Base-by-base conservation (phyloP, 495 filamentous ascomycete genomes). In the Talaromyces liani region DNA sequence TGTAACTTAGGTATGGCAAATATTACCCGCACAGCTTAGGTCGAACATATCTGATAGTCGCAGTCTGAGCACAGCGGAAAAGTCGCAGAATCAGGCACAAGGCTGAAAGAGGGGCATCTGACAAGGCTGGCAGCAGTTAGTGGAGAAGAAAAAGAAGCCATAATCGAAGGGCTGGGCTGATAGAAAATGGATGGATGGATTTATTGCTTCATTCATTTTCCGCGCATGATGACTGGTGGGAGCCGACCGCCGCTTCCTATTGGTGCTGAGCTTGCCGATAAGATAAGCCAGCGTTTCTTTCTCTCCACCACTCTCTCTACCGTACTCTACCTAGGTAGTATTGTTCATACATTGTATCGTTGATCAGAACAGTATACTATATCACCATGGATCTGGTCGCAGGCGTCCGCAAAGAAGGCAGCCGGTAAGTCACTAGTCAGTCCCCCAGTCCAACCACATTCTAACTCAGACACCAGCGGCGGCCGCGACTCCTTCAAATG, bases 401-500 rank as follows among this genome's bases (percentile, higher is more conserved):
- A 31, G 87, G 90, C 22, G 86, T 98, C 58, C 90, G 93, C 66
- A 98, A 98, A 79, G 87, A 91, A 72, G 93, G 93, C 65, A 96
- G 91, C 60, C 90, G 85, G 84, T 86, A 71, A 64, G n/a, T n/a
- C n/a, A n/a, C n/a, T n/a, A n/a, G n/a, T n/a, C n/a, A n/a, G n/a
- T n/a, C n/a, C n/a, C n/a, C n/a, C n/a, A n/a, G n/a, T n/a, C n/a
- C n/a, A n/a, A n/a, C n/a, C n/a, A n/a, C n/a, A n/a, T 20, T 24
- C 53, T 36, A 69, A 60, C 62, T 58, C 63, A 62, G 41, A 47
- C 54, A 56, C n/a, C 62, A 86, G 94, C 67, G 94, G 94, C 68
- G 94, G 94, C 69, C 87, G 87, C 70, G 88, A 85, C 77, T 91
- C 95, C 72, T 98, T 98, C 83, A 91, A 87, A 77, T 98, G 94